A percentile compares a stretch with the other conserved stretches of the same genome.
phyloP scores from a whole-genome alignment of 1,284 basidiomycete species.

The Marasmius fiardii region DNA sequence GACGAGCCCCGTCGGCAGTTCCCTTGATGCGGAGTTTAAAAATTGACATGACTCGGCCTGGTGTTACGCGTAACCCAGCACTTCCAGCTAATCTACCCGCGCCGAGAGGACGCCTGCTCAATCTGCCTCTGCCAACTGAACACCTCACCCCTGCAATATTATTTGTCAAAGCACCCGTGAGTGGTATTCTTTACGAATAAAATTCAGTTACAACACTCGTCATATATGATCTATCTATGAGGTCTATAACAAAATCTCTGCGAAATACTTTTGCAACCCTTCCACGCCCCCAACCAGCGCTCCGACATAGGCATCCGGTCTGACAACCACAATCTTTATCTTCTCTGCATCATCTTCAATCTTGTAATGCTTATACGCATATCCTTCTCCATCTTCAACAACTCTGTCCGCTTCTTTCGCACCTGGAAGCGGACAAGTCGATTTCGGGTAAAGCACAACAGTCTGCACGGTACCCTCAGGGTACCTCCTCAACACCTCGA shows the following conservation, averaged over 20 bases:
- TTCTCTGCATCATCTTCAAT: slow-evolving; percentile 3
- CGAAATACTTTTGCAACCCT: slow-evolving; percentile 27
- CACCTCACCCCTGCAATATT: too few relatives aligned
- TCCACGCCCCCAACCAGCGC: slow-evolving; percentile 23
- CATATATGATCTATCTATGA: too few relatives aligned
- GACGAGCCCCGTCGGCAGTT: too few relatives aligned
- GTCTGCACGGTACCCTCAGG: slow-evolving; percentile 1
- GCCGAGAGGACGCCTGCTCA: too few relatives aligned
- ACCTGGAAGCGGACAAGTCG: not conserved
- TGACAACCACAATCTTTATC: slow-evolving; percentile 20
- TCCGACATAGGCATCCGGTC: slow-evolving; percentile 33
- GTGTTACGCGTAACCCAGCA: too few relatives aligned
- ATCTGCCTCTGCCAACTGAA: too few relatives aligned
- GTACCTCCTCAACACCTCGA: not conserved
- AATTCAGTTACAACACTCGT: too few relatives aligned
- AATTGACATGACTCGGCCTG: too few relatives aligned
- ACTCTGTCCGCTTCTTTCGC: not conserved
- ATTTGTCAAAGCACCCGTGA: too few relatives aligned
- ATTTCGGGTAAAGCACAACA: slow-evolving; percentile 9
- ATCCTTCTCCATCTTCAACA: slow-evolving; percentile 18
- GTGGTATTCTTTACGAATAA: too few relatives aligned
- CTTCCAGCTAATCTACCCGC: too few relatives aligned
- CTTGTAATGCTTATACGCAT: slow-evolving; percentile 20
- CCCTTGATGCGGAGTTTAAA: too few relatives aligned
- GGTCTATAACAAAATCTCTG: not conserved